These are phyloP conservation scores for Gossypium mustelinum DNA, from an alignment of 345 rosid genomes.

Conservation along the genomic window DNA sequence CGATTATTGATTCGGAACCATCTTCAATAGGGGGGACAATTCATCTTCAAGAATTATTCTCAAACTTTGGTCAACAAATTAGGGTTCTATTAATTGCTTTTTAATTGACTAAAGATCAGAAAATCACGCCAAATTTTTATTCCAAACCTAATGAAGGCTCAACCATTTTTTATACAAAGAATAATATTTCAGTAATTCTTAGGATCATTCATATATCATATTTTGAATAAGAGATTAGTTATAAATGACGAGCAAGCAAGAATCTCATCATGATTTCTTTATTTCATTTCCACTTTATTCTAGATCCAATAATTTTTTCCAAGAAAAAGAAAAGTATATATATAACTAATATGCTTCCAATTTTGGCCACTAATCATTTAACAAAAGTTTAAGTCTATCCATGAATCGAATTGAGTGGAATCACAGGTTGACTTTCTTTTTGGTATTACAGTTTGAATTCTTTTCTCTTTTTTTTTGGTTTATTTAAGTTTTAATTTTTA, in stretches of 20 bases:
- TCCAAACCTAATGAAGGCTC: conserved; percentile 34
- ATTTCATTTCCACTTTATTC: conserved; percentile 26
- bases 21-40: conserved; percentile 9
- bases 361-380: conserved; percentile 17
- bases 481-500: too few relatives aligned
- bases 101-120: conserved; percentile 1
- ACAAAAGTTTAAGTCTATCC: too few relatives aligned
- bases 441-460: too few relatives aligned
- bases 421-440: too few relatives aligned
- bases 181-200: conserved; percentile 29
- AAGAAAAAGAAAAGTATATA: neutral
- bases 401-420: too few relatives aligned
- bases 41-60: conserved; percentile 22
- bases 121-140: conserved; percentile 17
- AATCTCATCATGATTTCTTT: conserved; percentile 17
- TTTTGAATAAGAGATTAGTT: conserved; percentile 21
- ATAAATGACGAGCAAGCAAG: conserved; percentile 17
- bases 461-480: too few relatives aligned
- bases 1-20: conserved; percentile 22
- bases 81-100: neutral
- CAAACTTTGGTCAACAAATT: conserved; percentile 21
- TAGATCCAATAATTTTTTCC: conserved; percentile 12
- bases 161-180: conserved; percentile 33
- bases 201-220: conserved; percentile 22
- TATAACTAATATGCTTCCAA: conserved; percentile 7